These are phyloP conservation scores for Metschnikowia amazonensis DNA, from an alignment of 805 yeast genomes.

Conservation along the genomic window DNA sequence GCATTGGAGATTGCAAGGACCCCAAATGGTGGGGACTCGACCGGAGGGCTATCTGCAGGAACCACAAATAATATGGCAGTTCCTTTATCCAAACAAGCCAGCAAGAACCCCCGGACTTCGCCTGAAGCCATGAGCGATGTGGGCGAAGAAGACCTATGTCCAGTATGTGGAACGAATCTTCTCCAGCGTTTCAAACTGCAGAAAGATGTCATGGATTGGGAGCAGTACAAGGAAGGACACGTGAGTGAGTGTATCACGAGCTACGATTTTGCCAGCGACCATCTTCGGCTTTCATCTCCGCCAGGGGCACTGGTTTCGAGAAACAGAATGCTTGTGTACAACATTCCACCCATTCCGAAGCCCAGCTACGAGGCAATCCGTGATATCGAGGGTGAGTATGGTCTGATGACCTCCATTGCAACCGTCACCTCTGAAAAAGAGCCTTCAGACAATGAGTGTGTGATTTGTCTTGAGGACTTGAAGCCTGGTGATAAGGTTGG, in stretches of 20 bases:
- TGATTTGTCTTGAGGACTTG: slow-evolving; percentile 88
- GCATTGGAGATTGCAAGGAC: slow-evolving; percentile 43
- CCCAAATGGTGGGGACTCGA: slow-evolving; percentile 3
- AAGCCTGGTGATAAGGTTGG: slow-evolving; percentile 86
- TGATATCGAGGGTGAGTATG: slow-evolving; percentile 15
- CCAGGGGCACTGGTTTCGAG: slow-evolving; percentile 29
- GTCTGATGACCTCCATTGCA: slow-evolving; percentile 13
- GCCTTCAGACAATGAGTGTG: slow-evolving; percentile 66
- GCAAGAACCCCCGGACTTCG: background rate
- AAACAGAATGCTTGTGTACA: slow-evolving; percentile 85
- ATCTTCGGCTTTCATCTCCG: slow-evolving; percentile 41
- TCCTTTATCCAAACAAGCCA: background rate
- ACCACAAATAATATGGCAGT: slow-evolving; percentile 14
- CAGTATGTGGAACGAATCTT: slow-evolving; percentile 38
- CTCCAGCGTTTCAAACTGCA: slow-evolving; percentile 20
- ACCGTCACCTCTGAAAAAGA: slow-evolving; percentile 19
- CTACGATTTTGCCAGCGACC: slow-evolving; percentile 58
- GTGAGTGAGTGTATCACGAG: slow-evolving; percentile 71
- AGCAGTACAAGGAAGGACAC: slow-evolving; percentile 56
- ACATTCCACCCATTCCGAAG: slow-evolving; percentile 45
- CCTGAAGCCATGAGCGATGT: slow-evolving; percentile 16
- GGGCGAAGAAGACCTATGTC: slow-evolving; percentile 37
- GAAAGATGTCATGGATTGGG: slow-evolving; percentile 22
- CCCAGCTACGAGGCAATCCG: slow-evolving; percentile 34
- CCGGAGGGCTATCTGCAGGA: slow-evolving; percentile 15